Evolutionary conservation across 1,284 basidiomycete species (phyloP), one percentile per base, ranked within the genome.

Genomic region (Anthracocystis walkeri): DNA sequence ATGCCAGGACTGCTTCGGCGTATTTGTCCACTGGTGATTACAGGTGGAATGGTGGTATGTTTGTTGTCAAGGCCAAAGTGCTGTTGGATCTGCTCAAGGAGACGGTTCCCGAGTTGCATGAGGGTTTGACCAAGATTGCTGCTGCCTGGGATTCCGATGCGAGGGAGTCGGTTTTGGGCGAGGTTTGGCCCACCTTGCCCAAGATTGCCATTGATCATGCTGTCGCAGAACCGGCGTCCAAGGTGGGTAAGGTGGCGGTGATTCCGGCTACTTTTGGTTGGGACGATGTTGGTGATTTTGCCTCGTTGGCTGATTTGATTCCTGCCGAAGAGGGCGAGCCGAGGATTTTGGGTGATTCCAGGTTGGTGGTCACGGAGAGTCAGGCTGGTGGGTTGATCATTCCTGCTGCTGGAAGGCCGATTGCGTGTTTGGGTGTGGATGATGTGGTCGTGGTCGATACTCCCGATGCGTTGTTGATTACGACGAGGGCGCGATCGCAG

Each of bases 191-290:
- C 16, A 67, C 53, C 27, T 68, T 85, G 33, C 77, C 81, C 56
- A 85, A 85, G 78, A 85, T 85, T 42, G 84, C 84, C 12, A 85
- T 85, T 46, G 84, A 85, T 60, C 84, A 85, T 51, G 84, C 84
- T 20, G 82, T 85, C 2, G 84, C 84, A 12, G 84, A 85, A 66
- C 84, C 84, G 1, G 84, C 84, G 11, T 78, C 81, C 40, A 80
- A 76, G 51, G 70, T 75, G 11, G 84, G 84, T 42, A 77, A 81
- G 54, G 84, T 85, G 14, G 84, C 84, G 2, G 84, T 85, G 11
- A 75, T 85, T 1, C 84, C 84, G 0, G 84, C 84, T 33, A 85
- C 84, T 2, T 85, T 85, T 33, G 84, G 84, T 66, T 85, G 84
- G 84, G 84, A 85, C 53, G 84, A 85, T 42, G 84, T 85, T 16